phyloP scores from a whole-genome alignment of 768 basidiomycete genomes.

The Daedaleopsis nitida region DNA sequence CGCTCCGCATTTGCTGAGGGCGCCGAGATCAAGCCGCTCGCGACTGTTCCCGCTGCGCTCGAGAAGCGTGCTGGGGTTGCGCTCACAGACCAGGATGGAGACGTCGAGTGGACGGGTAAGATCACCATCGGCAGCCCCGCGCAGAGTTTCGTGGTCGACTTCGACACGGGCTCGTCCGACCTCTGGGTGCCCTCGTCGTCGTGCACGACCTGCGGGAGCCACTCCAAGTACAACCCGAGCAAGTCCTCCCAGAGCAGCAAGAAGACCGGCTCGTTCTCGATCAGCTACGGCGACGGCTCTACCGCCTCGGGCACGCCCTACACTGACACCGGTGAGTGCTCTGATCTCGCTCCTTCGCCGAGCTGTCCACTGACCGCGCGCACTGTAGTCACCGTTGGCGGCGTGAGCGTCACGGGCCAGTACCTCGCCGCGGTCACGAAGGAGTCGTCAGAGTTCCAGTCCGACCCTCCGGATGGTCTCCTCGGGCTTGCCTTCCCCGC shows the following conservation, averaged over 20 bases:
- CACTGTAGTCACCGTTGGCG: slow-evolving; percentile 18
- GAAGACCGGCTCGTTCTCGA: slow-evolving; percentile 21
- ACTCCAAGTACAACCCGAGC: slow-evolving; percentile 13
- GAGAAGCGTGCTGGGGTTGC: slow-evolving; percentile 21
- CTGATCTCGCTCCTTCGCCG: no score
- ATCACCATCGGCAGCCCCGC: slow-evolving; percentile 41
- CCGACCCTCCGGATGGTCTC: slow-evolving; percentile 40
- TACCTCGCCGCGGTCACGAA: slow-evolving; percentile 45
- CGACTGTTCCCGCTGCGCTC: slow-evolving; percentile 12
- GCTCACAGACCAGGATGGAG: slow-evolving; percentile 27
- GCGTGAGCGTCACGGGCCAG: slow-evolving; percentile 40
- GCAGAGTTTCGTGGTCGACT: slow-evolving; percentile 39
- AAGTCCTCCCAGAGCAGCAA: slow-evolving; percentile 16
- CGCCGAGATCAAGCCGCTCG: slow-evolving; percentile 31
- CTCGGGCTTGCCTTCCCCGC: slow-evolving; percentile 40
- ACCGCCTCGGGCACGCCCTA: slow-evolving; percentile 16
- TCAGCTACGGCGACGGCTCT: slow-evolving; percentile 23
- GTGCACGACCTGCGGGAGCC: slow-evolving; percentile 16
- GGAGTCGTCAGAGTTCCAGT: slow-evolving; percentile 37
- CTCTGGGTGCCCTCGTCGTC: slow-evolving; percentile 22
- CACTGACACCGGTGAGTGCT: slow-evolving; percentile 17
- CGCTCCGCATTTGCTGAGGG: slow-evolving; percentile 20
- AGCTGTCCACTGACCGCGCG: not conserved
- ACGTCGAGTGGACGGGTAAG: slow-evolving; percentile 36
- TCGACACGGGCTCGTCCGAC: slow-evolving; percentile 45